Conservation (phyloP, 1,139 yeast species). For the Protomyces inouyei region DNA sequence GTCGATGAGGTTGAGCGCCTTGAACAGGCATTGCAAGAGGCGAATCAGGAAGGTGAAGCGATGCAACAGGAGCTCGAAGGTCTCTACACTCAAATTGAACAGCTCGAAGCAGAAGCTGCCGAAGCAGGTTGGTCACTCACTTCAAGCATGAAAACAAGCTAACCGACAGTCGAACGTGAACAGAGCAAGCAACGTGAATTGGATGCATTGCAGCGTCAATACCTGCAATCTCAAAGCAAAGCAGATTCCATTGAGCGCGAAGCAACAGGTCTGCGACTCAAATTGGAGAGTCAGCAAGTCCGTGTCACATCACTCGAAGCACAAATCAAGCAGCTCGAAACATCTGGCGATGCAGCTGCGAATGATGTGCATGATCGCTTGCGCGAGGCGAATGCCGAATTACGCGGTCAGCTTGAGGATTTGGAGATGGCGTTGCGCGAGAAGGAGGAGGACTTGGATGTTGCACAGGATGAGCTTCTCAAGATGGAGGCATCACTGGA, state of each 20-base stretch:
- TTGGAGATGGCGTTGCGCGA: constrained; percentile 27
- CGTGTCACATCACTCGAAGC: constrained; percentile 4
- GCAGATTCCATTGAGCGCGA: constrained; percentile 7
- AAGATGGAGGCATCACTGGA: background rate
- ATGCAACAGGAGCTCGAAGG: constrained; percentile 31
- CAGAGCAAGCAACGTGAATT: constrained; percentile 1
- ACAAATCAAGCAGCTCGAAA: constrained; percentile 16
- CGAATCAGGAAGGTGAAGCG: constrained; percentile 26
- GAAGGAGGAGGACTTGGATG: constrained; percentile 28
- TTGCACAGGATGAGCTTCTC: constrained; percentile 1
- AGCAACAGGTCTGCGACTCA: background rate
- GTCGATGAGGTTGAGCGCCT: constrained; percentile 1
- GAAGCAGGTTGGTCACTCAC: constrained; percentile 6
- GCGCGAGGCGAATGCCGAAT: constrained; percentile 21
- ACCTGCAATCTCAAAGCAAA: background rate
- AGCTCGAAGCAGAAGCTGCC: constrained; percentile 28
- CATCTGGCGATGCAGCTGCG: constrained; percentile 1
- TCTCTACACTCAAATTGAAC: constrained; percentile 27
- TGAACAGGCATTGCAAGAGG: constrained; percentile 27
- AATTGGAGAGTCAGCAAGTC: background rate
- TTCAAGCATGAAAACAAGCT: background rate
- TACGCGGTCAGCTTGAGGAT: constrained; percentile 27
- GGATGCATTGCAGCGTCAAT: background rate
- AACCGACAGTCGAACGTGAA: background rate
- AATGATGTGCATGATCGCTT: constrained; percentile 22